phyloP scores from a whole-genome alignment of 2,329 filamentous ascomycete species.

The Lachnellula arida region DNA sequence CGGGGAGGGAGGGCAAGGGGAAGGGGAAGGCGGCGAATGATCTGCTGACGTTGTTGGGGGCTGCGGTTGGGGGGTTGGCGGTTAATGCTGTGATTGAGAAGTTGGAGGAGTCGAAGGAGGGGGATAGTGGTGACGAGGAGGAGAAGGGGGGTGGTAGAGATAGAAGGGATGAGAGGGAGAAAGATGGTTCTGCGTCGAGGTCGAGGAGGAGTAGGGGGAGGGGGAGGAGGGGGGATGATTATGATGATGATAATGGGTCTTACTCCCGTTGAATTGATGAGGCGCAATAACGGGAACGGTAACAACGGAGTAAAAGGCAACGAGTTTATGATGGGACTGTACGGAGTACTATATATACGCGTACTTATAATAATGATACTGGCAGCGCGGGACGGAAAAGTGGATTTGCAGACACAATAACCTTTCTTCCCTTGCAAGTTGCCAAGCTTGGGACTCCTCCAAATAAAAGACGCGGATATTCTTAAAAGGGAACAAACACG shows the following conservation, averaged over 20 bases:
- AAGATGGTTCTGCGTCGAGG: slow-evolving; percentile 2
- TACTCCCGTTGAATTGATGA: slow-evolving; percentile 2
- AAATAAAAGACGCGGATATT: no score
- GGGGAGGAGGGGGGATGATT: slow-evolving; percentile 2
- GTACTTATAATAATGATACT: no score
- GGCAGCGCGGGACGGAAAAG: no score
- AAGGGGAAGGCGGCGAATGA: slow-evolving; percentile 5
- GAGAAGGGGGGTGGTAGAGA: slow-evolving; percentile 11
- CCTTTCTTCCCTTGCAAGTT: no score
- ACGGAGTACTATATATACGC: background rate
- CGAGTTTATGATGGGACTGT: background rate
- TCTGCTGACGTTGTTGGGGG: slow-evolving; percentile 24
- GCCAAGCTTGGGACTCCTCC: no score
- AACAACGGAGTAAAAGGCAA: background rate
- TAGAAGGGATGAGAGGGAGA: background rate
- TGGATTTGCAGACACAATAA: no score
- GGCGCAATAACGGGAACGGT: background rate
- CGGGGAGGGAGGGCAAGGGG: slow-evolving; percentile 5
- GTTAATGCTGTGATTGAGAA: slow-evolving; percentile 25
- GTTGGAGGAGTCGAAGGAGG: slow-evolving; percentile 18
- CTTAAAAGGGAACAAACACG: no score
- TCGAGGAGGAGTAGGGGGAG: background rate
- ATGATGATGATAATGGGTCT: slow-evolving; percentile 1
- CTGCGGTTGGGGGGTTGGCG: slow-evolving; percentile 24
- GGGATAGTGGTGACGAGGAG: slow-evolving; percentile 9